phyloP scores from a whole-genome alignment of 371 early-diverging fungal genomes.

The Mortierella sp. region DNA sequence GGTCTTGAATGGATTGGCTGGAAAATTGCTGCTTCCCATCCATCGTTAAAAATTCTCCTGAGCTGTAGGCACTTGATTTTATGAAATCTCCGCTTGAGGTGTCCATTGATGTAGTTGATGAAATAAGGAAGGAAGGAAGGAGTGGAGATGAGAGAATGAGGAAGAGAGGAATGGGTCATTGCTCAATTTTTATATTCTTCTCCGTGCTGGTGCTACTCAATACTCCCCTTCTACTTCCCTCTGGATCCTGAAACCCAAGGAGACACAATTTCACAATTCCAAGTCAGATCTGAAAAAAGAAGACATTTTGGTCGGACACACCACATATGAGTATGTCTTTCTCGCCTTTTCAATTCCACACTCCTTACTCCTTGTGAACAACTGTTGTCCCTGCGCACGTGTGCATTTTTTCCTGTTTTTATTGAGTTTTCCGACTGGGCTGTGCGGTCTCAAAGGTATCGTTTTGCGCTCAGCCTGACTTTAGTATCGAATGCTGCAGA shows the following conservation, averaged over 20 bases:
- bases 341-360: too few relatives aligned
- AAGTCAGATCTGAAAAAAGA: too few relatives aligned
- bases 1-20: conserved; percentile 1
- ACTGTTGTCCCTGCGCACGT: not conserved
- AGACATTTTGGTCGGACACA: too few relatives aligned
- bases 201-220: too few relatives aligned
- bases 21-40: conserved; percentile 2
- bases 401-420: not conserved
- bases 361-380: not conserved
- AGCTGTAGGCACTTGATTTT: not conserved
- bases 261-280: too few relatives aligned
- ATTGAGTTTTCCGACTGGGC: not conserved
- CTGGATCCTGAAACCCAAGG: too few relatives aligned
- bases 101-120: not conserved
- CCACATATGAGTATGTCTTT: too few relatives aligned
- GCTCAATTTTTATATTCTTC: too few relatives aligned
- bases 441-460: conserved; percentile 73
- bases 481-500: conserved; percentile 87
- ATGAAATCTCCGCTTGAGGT: not conserved
- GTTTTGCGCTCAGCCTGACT: conserved; percentile 81
- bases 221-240: too few relatives aligned
- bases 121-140: not conserved
- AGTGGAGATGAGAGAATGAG: not conserved
- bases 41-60: not conserved
- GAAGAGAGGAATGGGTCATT: too few relatives aligned